Percentiles rank a stretch among this genome's conserved stretches.
Evolutionary conservation across 148 eudicot species (phyloP).

Genomic region (Rhododendron ferrugineum): DNA sequence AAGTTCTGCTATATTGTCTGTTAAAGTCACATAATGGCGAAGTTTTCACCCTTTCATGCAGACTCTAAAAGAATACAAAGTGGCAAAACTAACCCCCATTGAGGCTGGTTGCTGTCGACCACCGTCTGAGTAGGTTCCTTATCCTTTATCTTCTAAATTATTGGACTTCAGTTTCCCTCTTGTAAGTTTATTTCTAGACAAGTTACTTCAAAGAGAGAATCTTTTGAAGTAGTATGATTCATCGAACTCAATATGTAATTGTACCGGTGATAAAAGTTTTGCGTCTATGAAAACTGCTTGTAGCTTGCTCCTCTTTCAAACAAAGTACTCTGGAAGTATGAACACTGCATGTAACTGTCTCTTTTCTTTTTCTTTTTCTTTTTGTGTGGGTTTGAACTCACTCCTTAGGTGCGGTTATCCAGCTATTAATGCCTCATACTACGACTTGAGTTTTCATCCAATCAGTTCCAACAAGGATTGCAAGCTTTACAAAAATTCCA

Average conservation of each 20-base stretch:
- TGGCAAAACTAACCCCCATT: constrained; percentile 1
- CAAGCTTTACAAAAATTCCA: constrained; percentile 70
- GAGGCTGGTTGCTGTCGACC: constrained; percentile 19
- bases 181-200: background rate
- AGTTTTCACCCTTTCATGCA: constrained; percentile 4
- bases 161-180: background rate
- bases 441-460: constrained; percentile 83
- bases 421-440: constrained; percentile 73
- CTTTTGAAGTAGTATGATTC: background rate
- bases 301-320: background rate
- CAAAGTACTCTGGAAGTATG: background rate
- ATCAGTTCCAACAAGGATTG: constrained; percentile 77
- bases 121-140: constrained; percentile 5
- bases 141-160: background rate
- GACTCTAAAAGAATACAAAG: constrained; percentile 10
- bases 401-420: constrained; percentile 86
- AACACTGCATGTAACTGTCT: background rate
- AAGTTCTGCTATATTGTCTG: background rate
- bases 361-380: background rate
- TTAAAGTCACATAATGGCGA: background rate
- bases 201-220: background rate
- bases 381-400: background rate
- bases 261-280: background rate
- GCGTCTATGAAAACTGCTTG: background rate
- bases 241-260: background rate